Base-by-base conservation (phyloP, 169 alveolate genomes). In the Cryptosporidium bovis region DNA sequence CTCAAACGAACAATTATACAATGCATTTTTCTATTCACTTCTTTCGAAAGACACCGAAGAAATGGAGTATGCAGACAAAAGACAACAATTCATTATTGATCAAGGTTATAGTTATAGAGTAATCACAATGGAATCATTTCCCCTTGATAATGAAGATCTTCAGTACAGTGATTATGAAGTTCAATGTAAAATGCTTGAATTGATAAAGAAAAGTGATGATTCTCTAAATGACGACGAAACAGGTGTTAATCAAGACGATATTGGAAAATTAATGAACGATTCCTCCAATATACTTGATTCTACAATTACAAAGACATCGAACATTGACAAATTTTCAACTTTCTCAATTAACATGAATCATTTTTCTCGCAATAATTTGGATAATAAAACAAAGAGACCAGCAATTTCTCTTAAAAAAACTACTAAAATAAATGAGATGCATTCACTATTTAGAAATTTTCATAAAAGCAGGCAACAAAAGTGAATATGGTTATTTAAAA, bases 31-130 rank as follows among this genome's bases (percentile, higher is more conserved):
- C 92, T 98, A 98, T 92, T 96, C 99, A 40, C 92, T 98, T 16
- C 98, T 98, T 13, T 94, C 99, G 65, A 97, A 97, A 85, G 99
- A 97, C 83, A 98, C 99, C 20, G 97, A 96, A 67, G 99, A 98
- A 92, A 97, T 97, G 98, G 93, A 92, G 64, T 97, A 94, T 84
- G 97, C 99, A 20, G 98, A 96, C 90, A 97, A 97, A 90, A 91
- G 99, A 29, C 99, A 98, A 89, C 96, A 97, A 90, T 98, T 96
- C 91, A 94, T 98, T 51, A 97, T 98, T 40, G 99, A 98, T 71
- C 99, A 98, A 94, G 99, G 94, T 71, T 56, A 92, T 84, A 46
- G 87, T 29, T 87, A 53, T 51, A 77, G 87, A 77, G 87, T 87
- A 7, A 56, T 77, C 2, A 56, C 87, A 3, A 77, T 77, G 71